Conservation (phyloP, 2,329 filamentous ascomycete species). For the Exophiala xenobiotica region DNA sequence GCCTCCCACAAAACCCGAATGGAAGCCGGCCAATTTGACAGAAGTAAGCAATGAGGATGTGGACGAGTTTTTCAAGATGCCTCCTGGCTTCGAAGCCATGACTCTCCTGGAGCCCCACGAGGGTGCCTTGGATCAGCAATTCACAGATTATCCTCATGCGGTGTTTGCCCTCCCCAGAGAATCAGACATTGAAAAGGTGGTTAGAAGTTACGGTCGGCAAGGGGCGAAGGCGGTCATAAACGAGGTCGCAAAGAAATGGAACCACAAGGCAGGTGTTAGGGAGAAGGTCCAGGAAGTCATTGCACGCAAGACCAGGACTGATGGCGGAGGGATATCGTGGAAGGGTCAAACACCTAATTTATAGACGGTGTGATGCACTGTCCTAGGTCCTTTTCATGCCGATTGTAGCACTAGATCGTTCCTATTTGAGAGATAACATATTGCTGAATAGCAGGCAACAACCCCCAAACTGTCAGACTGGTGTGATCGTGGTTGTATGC, state of each 20-base stretch:
- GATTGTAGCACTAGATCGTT: not conserved
- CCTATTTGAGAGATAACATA: no score
- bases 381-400: not conserved
- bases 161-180: constrained; percentile 73
- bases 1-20: constrained; percentile 63
- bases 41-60: constrained; percentile 62
- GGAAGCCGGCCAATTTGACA: constrained; percentile 73
- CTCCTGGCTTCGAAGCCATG: constrained; percentile 50
- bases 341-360: constrained; percentile 18
- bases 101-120: constrained; percentile 55
- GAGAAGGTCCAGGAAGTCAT: constrained; percentile 70
- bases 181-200: constrained; percentile 47
- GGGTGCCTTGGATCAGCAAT: constrained; percentile 52
- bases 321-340: constrained; percentile 38
- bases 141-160: constrained; percentile 69
- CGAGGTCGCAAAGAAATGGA: constrained; percentile 60
- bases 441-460: not conserved
- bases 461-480: not conserved
- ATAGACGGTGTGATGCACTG: not conserved
- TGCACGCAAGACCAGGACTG: constrained; percentile 57
- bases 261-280: constrained; percentile 67
- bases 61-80: constrained; percentile 66
- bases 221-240: constrained; percentile 60
- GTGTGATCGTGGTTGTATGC: not conserved
- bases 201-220: constrained; percentile 46